Evolutionary conservation across 208 protist species (phyloP).

Genomic region (Leishmania martiniquensis): DNA sequence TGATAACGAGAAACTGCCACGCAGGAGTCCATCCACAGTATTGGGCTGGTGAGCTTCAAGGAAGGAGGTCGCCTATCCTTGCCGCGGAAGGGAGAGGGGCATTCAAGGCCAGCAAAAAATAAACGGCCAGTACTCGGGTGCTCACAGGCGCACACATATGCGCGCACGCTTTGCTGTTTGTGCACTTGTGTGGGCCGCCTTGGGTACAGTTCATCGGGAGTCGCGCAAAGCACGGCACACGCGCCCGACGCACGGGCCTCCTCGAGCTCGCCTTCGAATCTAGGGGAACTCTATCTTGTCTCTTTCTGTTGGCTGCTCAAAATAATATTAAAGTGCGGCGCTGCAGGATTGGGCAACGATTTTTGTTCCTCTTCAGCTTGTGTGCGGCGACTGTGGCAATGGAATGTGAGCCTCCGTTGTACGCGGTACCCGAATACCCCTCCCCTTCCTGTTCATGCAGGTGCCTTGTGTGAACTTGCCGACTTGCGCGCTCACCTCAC

Average conservation of each 20-base stretch:
- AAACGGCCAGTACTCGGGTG: not conserved
- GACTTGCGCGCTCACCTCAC: not conserved
- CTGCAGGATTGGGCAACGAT: not conserved
- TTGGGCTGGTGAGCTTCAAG: too few species aligned
- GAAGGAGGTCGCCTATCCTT: too few species aligned
- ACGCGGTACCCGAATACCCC: not conserved
- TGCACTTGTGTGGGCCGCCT: not conserved
- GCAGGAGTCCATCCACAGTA: not conserved
- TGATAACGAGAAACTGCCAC: not conserved
- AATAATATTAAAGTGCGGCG: not conserved
- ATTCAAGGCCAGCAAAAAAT: not conserved
- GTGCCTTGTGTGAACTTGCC: too few species aligned
- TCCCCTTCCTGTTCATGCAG: too few species aligned
- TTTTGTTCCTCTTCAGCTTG: not conserved
- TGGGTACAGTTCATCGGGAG: not conserved
- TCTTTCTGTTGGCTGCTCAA: not conserved
- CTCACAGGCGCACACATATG: not conserved
- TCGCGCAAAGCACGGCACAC: not conserved
- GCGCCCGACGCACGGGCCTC: not conserved
- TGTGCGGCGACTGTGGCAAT: not conserved
- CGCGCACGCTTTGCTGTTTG: not conserved
- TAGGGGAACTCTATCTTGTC: not conserved
- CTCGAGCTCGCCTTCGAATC: not conserved
- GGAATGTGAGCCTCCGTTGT: not conserved
- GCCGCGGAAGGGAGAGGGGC: not conserved